These are phyloP conservation scores for Biscogniauxia marginata DNA, from an alignment of 2,329 filamentous ascomycete species.

Conservation along the genomic window DNA sequence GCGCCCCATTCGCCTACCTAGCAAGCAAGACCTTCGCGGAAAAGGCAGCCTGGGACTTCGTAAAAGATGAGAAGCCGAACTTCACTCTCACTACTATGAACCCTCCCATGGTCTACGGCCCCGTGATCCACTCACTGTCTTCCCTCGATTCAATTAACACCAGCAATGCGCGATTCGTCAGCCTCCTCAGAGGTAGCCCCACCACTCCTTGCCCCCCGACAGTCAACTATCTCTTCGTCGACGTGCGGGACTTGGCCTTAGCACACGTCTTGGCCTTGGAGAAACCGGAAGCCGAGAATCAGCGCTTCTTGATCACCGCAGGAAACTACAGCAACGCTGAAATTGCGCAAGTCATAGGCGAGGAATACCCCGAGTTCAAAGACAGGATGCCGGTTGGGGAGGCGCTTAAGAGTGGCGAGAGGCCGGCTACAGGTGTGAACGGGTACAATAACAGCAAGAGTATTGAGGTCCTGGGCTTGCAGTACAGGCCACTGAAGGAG, in stretches of 20 bases:
- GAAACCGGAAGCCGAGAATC: conserved; percentile 41
- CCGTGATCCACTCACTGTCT: conserved; percentile 43
- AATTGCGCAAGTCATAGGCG: conserved; percentile 41
- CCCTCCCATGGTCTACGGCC: conserved; percentile 52
- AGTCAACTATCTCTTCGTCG: conserved; percentile 45
- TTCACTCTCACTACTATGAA: conserved; percentile 48
- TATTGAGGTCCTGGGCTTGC: conserved; percentile 55
- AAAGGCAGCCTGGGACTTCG: conserved; percentile 48
- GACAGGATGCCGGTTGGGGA: conserved; percentile 41
- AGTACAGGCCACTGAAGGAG: conserved; percentile 59
- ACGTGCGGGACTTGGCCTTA: conserved; percentile 51
- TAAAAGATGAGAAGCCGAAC: conserved; percentile 36
- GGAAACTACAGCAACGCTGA: conserved; percentile 45
- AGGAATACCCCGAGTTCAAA: conserved; percentile 46
- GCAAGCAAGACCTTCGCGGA: conserved; percentile 47
- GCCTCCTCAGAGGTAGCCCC: conserved; percentile 46
- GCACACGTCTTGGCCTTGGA: conserved; percentile 51
- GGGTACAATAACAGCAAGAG: conserved; percentile 55
- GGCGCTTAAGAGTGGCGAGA: conserved; percentile 40
- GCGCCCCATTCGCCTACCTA: conserved; percentile 25
- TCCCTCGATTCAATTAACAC: conserved; percentile 46
- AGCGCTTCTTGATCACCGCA: conserved; percentile 46
- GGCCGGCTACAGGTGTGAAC: conserved; percentile 42
- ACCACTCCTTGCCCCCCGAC: conserved; percentile 39
- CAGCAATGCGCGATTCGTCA: conserved; percentile 46